Evolutionary conservation across 345 rosid genomes (phyloP), one percentile per base, ranked within the genome.

Genomic region (Diplotaxis tenuifolia): DNA sequence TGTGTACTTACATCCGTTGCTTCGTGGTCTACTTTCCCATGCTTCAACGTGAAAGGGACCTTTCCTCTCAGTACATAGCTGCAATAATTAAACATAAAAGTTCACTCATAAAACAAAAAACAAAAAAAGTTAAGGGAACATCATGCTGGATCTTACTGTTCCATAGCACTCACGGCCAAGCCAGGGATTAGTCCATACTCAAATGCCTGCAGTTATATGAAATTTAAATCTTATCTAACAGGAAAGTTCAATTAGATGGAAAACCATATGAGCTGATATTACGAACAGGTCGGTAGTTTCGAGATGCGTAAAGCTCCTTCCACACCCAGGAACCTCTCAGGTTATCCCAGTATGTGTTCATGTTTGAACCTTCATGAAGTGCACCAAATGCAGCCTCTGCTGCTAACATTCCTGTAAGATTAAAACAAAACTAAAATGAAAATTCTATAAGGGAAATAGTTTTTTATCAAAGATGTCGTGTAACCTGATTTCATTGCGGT

Each of bases 401-500:
- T 50, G 97, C 98, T 62, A 94, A 84, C 97, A 91, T 94, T 71
- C 98, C 97, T 94, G 83, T 62, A 68, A 42, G 49, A 82, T 72
- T 72, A 23, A 73, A 29, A 32, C 58, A 19, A 25, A 53, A 28
- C n/a, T 29, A 68, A n/a, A 42, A 40, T 45, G 62, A 20, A 42
- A 29, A 57, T 11, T 29, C n/a, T 11, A 65, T 32, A 25, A 70
- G 38, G 19, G 0, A 21, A 56, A 23, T 25, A 4, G 27, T 23
- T n/a, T 1, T 19, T 29, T 29, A 12, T 18, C 62, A 20, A 58
- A 18, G n/a, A 58, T 45, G 12, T 20, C 31, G 0, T 28, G 49
- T 23, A 62, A 91, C 98, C 98, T 86, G 98, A 94, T 83, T 94
- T 94, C 97, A 94, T 91, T 57, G 98, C 96, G 15, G 98, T 91